Evolutionary conservation across 176 grass and related monocot genomes (phyloP), one percentile per base, ranked within the genome.

Genomic region (Chloris gayana): DNA sequence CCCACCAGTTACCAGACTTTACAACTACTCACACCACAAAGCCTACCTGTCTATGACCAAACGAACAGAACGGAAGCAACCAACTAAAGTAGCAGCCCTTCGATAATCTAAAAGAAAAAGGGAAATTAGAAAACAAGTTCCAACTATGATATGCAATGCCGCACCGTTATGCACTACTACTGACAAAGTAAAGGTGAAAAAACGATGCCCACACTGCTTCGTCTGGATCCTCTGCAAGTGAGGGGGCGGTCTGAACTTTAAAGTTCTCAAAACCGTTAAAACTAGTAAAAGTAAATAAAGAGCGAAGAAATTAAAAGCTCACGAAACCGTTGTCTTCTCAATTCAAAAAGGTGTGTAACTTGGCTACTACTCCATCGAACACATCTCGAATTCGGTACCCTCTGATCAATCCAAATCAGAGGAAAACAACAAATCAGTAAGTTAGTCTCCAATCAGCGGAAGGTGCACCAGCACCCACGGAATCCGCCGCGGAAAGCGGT

Each of bases 11-110:
- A 67, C 46, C 27, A 25, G 57, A 76, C 77, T 81, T 85, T 73
- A 82, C 83, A 89, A 72, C 87, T 39, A 89, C 72, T 67, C 29
- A 21, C n/a, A 85, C 49, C 83, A 78, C 78, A 63, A 62, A 85
- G 67, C 38, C 79, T 61, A 86, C 51, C 83, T 82, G 83, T 69
- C 39, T 44, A 47, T 67, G 59, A 78, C 83, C 73, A 61, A 78
- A 72, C 78, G 37, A 61, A 74, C 30, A 67, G 61, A 82, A 86
- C 59, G 74, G 46, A 53, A 78, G 49, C 78, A 85, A 67, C 72
- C 83, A 21, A 59, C 72, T 65, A 72, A 81, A 80, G 39, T 61
- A 60, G 21, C 15, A 86, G 38, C 62, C 47, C 31, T 69, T 47
- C 3, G 72, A 82, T 64, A 63, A 18, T 27, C 13, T 7, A 57